Base-by-base conservation (phyloP, 2,329 filamentous ascomycete species). In the Fusarium decemcellulare region DNA sequence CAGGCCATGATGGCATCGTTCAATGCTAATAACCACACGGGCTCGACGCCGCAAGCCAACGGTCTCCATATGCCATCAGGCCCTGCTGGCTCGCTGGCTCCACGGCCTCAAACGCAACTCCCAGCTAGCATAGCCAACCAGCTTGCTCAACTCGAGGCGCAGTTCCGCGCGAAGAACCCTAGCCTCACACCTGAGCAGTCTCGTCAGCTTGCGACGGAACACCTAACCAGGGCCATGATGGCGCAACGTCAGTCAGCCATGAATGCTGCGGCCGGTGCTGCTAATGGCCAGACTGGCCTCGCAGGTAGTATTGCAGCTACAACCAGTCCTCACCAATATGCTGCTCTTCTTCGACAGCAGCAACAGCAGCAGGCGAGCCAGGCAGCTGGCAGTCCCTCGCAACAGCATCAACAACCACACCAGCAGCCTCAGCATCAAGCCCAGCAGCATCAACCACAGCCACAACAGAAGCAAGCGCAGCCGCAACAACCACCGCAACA, bases 281-380 rank as follows among this genome's bases (percentile, higher is more conserved):
- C 63, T 2, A 79, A 81, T 6, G 81, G 81, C 8, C 84, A 87
- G 66, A 78, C 84, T 14, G 82, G 82, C 3, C 82, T 87, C 56
- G 80, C 84, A 15, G 87, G 84, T 53, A 82, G 84, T 16, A 81
- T 86, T 51, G 78, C 82, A 1, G 80, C 81, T 16, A 85, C 84
- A 1, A 81, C 82, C 2, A 87, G 85, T 60, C 87, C 87, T 30
- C 87, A 89, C 42, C 87, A 90, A 65, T 89, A 90, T 72, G 87
- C 87, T 2, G 87, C 88, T 59, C 79, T 89, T 36, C 82, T 90
- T 9, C 79, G 87, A 46, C 86, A 87, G 40, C 87, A 89, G 70
- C 87, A 89, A 65, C 85, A 88, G 65, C 81, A 82, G 30, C 84
- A 80, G 63, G 79, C 80, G 11, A 73, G 68, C 5, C 76, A 77